These are phyloP conservation scores for Rhodofomes roseus DNA, from an alignment of 1,284 basidiomycete genomes.

Conservation along the genomic window DNA sequence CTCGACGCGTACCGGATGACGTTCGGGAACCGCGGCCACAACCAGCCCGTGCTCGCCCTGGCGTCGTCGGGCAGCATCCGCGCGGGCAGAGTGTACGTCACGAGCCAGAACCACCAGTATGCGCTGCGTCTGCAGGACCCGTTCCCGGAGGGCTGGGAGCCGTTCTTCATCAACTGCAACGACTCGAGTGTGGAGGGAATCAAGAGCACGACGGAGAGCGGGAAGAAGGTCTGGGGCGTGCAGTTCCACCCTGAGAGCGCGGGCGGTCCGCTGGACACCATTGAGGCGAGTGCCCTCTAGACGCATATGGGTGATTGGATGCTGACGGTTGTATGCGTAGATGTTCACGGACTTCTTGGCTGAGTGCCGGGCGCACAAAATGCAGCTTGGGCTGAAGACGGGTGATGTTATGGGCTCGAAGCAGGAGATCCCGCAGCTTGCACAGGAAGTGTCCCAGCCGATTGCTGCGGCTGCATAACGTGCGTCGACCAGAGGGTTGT, in stretches of 20 bases:
- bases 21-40: conserved; percentile 99
- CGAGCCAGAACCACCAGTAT: conserved; percentile 94
- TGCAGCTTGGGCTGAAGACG: conserved; percentile 23
- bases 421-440: conserved; percentile 16
- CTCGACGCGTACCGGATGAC: conserved; percentile 96
- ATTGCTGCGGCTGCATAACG: not conserved
- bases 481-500: not conserved
- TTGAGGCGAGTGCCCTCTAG: conserved; percentile 56
- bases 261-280: conserved; percentile 90
- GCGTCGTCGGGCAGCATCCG: conserved; percentile 89
- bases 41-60: conserved; percentile 95
- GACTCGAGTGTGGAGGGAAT: conserved; percentile 97
- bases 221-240: conserved; percentile 91
- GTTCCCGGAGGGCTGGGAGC: conserved; percentile 94
- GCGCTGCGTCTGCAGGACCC: conserved; percentile 90
- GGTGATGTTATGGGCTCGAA: conserved; percentile 23
- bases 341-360: conserved; percentile 92
- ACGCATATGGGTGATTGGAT: not conserved
- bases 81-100: conserved; percentile 96
- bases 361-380: conserved; percentile 65
- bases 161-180: conserved; percentile 98
- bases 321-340: conserved; percentile 31
- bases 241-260: conserved; percentile 97
- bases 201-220: conserved; percentile 85
- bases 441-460: conserved; percentile 4